Percentiles rank a stretch among this genome's conserved stretches.
Evolutionary conservation across 306 rosid species (phyloP).

Genomic region (Glycyrrhiza uralensis): DNA sequence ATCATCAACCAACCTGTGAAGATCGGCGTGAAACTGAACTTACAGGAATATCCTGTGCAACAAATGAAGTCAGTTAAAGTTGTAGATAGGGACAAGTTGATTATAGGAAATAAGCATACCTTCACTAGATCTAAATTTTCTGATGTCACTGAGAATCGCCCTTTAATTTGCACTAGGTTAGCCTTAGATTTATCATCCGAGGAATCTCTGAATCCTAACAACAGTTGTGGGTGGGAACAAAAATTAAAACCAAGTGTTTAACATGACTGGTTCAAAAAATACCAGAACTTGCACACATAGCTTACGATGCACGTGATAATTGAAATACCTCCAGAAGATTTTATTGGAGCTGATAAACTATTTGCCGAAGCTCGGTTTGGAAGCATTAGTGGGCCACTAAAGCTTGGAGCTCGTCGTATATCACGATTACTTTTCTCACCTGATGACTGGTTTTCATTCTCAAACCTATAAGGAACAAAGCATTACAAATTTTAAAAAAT

Average conservation of each 20-base stretch:
- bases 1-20: constrained; percentile 72
- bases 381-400: constrained; percentile 98
- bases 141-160: constrained; percentile 95
- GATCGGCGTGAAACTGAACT: constrained; percentile 81
- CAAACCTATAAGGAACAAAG: constrained; percentile 54
- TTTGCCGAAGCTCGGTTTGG: constrained; percentile 99
- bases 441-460: constrained; percentile 51
- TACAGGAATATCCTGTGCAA: constrained; percentile 84
- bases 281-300: constrained; percentile 15
- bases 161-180: constrained; percentile 93
- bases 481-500: constrained; percentile 18
- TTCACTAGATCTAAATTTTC: constrained; percentile 95
- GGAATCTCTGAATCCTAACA: constrained; percentile 85
- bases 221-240: constrained; percentile 11
- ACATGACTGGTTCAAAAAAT: constrained; percentile 1
- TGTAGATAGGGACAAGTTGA: constrained; percentile 1
- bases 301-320: constrained; percentile 9
- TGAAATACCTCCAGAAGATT: constrained; percentile 89
- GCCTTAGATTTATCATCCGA: constrained; percentile 92
- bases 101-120: constrained; percentile 44
- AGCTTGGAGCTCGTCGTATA: constrained; percentile 74
- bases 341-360: constrained; percentile 98
- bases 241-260: constrained; percentile 24
- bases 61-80: constrained; percentile 48
- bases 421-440: constrained; percentile 59